Base-by-base conservation (phyloP, 495 filamentous ascomycete genomes). In the Aspergillus avenaceus region DNA sequence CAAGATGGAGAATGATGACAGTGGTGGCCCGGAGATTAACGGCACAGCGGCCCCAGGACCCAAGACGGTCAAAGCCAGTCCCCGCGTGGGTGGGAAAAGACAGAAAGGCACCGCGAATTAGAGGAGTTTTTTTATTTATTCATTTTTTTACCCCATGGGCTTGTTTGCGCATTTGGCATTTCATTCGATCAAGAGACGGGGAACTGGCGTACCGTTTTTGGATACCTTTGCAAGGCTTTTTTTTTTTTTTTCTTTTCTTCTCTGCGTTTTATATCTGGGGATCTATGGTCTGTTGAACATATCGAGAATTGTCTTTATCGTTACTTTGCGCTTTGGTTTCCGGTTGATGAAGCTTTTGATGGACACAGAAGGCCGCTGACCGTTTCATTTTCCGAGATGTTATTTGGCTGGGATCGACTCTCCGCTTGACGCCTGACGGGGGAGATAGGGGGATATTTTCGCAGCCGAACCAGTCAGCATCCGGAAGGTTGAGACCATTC, bases 1-100 rank as follows among this genome's bases (percentile, higher is more conserved):
- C 42, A 93, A 95, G 71, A 71, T 76, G 28, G 90, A 92, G 49
- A 79, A 74, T 14, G 88, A 91, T 14, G 81, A 81, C 18, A 72
- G 62, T 44, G 65, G 55, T 41, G 66, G 62, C 5, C 63, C 71
- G 3, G 76, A 76, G 29, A 60, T 78, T 24, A 83, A 83, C 50
- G 78, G 78, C 21, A 61, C 70, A 18, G 65, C 58, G 22, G 52
- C 59, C 27, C 65, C 61, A 6, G 66, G 67, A 14, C 48, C 66
- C 14, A 47, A 61, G 32, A 84, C 82, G 55, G 74, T 81, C 28
- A 84, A 82, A 59, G 64, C 76, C 31, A 84, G 79, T 49, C 79
- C 81, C 28, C 66, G 76, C 31, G 71, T 79, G 21, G 65, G 71
- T 14, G 70, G 65, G 9, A 84, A 84, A 57, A 66, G 77, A 55